phyloP scores from a whole-genome alignment of 1,284 basidiomycete genomes.

The Macrocybe sp. region DNA sequence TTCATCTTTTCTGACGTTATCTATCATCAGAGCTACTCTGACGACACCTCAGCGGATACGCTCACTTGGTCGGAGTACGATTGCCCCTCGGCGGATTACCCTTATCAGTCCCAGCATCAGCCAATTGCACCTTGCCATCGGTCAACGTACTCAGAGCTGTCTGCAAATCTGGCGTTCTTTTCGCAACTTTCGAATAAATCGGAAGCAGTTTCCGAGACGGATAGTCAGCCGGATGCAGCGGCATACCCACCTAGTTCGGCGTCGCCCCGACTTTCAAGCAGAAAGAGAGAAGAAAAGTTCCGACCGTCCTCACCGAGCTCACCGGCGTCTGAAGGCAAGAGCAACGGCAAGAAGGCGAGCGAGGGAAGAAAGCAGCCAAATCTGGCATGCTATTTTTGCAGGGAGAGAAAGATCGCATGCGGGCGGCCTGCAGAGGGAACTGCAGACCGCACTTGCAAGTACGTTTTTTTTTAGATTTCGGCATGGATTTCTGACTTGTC shows the following conservation, averaged over 20 bases:
- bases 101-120: not conserved
- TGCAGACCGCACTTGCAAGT: slow-evolving; percentile 31
- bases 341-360: not conserved
- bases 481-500: not conserved
- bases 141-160: slow-evolving; percentile 13
- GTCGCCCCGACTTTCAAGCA: not conserved
- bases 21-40: no score
- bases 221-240: no score
- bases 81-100: no score
- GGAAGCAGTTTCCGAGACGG: not conserved
- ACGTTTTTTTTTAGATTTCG: slow-evolving; percentile 16
- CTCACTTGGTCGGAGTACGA: no score
- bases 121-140: slow-evolving; percentile 4
- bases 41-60: no score
- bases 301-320: not conserved
- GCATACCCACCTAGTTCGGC: not conserved
- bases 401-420: slow-evolving; percentile 43
- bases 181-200: not conserved
- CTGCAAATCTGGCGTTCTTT: slow-evolving; percentile 9
- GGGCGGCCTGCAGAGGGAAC: slow-evolving; percentile 31
- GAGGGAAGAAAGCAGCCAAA: slow-evolving; percentile 31
- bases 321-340: not conserved
- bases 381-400: slow-evolving; percentile 39
- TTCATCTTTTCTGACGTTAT: no score
- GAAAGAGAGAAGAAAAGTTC: not conserved